Evolutionary conservation across 345 rosid species (phyloP).

Genomic region (Eucalyptus sp.): DNA sequence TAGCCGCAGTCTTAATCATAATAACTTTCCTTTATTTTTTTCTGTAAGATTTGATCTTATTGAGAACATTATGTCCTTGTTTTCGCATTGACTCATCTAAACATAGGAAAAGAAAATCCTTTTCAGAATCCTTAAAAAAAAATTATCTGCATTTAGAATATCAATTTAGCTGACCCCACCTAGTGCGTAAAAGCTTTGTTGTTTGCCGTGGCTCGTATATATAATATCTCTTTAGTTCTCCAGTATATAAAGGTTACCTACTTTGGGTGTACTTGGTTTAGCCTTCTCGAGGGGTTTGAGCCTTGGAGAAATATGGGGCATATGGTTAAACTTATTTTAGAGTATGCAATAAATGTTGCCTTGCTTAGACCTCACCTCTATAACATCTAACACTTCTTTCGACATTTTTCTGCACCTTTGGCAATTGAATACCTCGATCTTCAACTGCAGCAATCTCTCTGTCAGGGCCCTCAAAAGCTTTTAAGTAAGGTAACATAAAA

Average conservation of each 20-base stretch:
- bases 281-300: too few relatives aligned
- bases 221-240: neutral
- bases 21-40: neutral
- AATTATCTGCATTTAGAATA: neutral
- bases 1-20: neutral
- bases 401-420: too few relatives aligned
- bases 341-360: too few relatives aligned
- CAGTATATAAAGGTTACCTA: neutral
- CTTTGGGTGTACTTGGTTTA: neutral
- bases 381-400: too few relatives aligned
- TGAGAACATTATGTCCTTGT: neutral
- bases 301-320: too few relatives aligned
- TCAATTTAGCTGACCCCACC: neutral
- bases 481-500: too few relatives aligned
- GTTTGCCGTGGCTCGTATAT: neutral
- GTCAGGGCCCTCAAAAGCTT: too few relatives aligned
- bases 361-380: too few relatives aligned
- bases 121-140: neutral
- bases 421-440: too few relatives aligned
- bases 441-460: too few relatives aligned
- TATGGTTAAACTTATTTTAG: too few relatives aligned
- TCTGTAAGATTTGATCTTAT: neutral
- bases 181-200: neutral
- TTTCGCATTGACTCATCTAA: neutral
- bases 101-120: neutral